These are phyloP conservation scores for Apiotrichum mycotoxinovorans DNA, from an alignment of 1,284 basidiomycete species.

Conservation along the genomic window DNA sequence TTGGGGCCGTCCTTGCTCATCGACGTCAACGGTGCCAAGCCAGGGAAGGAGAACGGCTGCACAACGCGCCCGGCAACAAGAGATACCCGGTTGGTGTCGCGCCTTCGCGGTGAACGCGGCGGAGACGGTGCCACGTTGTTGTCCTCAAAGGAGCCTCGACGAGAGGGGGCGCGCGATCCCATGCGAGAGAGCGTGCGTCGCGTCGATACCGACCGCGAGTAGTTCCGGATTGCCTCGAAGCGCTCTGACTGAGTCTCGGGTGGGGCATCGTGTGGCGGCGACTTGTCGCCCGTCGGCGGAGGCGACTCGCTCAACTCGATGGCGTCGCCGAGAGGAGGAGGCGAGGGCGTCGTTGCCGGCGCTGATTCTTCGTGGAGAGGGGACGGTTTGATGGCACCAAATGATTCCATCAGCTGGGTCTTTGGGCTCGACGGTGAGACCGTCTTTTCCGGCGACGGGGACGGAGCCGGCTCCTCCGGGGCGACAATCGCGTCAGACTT, in stretches of 20 bases:
- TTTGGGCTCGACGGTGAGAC: background rate
- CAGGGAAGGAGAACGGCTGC: constrained; percentile 43
- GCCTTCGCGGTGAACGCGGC: constrained; percentile 40
- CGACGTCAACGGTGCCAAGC: constrained; percentile 36
- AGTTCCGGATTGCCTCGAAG: constrained; percentile 38
- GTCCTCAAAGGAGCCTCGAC: constrained; percentile 15
- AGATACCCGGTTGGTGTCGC: constrained; percentile 45
- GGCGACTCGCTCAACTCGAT: constrained; percentile 7
- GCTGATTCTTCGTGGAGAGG: constrained; percentile 28
- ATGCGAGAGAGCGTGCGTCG: constrained; percentile 8
- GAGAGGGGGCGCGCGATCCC: constrained; percentile 9
- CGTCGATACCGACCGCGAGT: constrained; percentile 20
- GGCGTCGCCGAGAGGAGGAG: background rate
- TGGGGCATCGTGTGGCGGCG: background rate
- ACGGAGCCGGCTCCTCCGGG: too few species aligned
- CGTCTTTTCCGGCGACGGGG: background rate
- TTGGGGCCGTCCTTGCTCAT: constrained; percentile 6
- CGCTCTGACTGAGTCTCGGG: constrained; percentile 23
- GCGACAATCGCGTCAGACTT: too few species aligned
- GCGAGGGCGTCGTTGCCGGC: background rate
- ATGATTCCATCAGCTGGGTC: too few species aligned
- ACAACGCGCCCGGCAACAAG: constrained; percentile 48
- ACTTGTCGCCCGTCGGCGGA: constrained; percentile 2
- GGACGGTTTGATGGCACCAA: constrained; percentile 19
- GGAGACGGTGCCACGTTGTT: constrained; percentile 6